phyloP scores from a whole-genome alignment of 129 eudicot species.

The Erigeron canadensis region DNA sequence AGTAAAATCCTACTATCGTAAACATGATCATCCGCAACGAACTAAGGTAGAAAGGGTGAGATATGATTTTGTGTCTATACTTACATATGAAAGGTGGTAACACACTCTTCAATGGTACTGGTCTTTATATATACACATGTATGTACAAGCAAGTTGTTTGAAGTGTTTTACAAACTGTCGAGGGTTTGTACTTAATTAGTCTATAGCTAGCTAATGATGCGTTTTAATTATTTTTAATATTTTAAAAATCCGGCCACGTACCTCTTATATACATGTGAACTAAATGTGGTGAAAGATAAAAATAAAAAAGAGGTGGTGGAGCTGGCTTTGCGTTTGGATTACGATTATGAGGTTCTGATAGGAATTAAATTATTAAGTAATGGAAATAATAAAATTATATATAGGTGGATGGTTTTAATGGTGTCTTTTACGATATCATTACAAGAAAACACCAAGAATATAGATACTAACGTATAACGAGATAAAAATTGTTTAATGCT shows the following conservation, averaged over 20 bases:
- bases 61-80: conserved; percentile 25
- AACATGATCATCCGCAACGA: conserved; percentile 13
- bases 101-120: conserved; percentile 27
- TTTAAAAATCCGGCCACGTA: no score
- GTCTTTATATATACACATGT: conserved; percentile 16
- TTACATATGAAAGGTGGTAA: conserved; percentile 20
- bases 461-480: conserved; percentile 6
- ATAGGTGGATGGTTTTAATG: conserved; percentile 35
- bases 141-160: conserved; percentile 18
- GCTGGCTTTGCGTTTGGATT: conserved; percentile 44
- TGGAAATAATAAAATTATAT: background rate
- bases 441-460: conserved; percentile 17
- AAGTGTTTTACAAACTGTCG: conserved; percentile 18
- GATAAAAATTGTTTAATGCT: background rate
- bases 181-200: no score
- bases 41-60: conserved; percentile 8
- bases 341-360: conserved; percentile 36
- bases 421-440: conserved; percentile 30
- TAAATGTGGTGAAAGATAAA: background rate
- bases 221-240: no score
- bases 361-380: conserved; percentile 20
- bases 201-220: no score
- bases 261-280: background rate
- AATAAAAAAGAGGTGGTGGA: conserved; percentile 35
- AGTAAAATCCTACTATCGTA: background rate